A percentile compares a stretch with the other conserved stretches of the same genome.
phyloP scores from a whole-genome alignment of 129 eudicot species.

The Tagetes erecta region DNA sequence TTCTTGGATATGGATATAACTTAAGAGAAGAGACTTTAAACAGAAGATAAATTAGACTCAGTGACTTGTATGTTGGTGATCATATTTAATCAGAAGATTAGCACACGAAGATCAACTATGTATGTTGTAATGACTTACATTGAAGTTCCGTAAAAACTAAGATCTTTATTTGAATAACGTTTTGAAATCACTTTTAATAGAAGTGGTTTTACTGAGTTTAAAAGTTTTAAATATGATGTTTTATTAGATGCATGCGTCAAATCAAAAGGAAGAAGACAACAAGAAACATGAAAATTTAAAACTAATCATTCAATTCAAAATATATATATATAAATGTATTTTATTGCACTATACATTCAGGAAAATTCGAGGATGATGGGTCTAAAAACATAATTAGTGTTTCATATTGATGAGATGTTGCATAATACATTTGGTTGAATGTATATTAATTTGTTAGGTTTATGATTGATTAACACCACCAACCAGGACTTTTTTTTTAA shows the following conservation, averaged over 20 bases:
- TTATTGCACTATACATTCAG: slow-evolving; percentile 6
- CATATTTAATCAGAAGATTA: background rate
- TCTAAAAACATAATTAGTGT: background rate
- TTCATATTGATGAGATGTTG: slow-evolving; percentile 18
- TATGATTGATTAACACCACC: slow-evolving; percentile 37
- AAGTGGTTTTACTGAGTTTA: background rate
- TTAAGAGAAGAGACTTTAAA: too few species aligned
- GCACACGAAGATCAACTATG: background rate
- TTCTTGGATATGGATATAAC: too few species aligned
- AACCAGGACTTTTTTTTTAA: slow-evolving; percentile 15
- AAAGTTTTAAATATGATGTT: background rate
- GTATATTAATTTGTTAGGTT: slow-evolving; percentile 28
- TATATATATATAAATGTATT: background rate
- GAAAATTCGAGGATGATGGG: slow-evolving; percentile 10
- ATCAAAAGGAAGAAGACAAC: slow-evolving; percentile 1
- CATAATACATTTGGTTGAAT: slow-evolving; percentile 33
- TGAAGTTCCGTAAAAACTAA: background rate
- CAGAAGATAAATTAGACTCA: too few species aligned
- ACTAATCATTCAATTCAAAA: background rate
- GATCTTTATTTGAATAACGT: background rate
- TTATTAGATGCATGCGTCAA: slow-evolving; percentile 20
- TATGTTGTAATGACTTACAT: background rate
- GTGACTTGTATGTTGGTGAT: background rate
- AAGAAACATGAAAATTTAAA: slow-evolving; percentile 5
- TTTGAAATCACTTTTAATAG: background rate